Base-by-base conservation (phyloP, 2,329 filamentous ascomycete species). In the Colletotrichum orchidophilum region DNA sequence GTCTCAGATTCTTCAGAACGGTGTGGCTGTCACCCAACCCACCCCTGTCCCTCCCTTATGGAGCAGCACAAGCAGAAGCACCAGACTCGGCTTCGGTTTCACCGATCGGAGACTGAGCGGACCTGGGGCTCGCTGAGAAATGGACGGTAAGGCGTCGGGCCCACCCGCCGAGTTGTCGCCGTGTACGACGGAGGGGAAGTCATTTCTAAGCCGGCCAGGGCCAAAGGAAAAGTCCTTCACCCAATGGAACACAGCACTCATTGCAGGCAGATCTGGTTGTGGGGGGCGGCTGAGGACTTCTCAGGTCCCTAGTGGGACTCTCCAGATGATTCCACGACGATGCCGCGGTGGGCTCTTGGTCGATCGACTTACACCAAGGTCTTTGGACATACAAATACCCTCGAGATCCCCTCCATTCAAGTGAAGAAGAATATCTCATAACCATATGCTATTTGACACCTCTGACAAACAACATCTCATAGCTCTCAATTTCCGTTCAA, bases 101-200 rank as follows among this genome's bases (percentile, higher is more conserved):
- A 71, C 68, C 68, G 63, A 63, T 68, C 42, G 63, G 54, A 6
- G 39, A 27, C 24, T 46, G 54, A 26, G 15, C 52, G 46, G 24
- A 33, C 1, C 35, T 46, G 31, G 35, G 29, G 29, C 24, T 64
- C 5, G 21, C 57, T 42, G 42, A 35, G 50, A 66, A 60, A 42
- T 31, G 15, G 15, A 52, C 49, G 64, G 63, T 27, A 49, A 27
- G 46, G 33, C 33, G 29, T 55, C 21, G 24, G 68, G 63, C 68
- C 64, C 68, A 50, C 68, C 62, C 58, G 52, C 68, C 64, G 68
- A 71, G 58, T 58, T 71, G 63, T 71, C 68, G 58, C 68, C 68
- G 68, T 68, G n/a, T 24, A 57, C n/a, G 42, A 33, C 53, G 60
- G 46, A 52, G 15, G 50, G 21, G 58, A 42, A 21, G 35, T 57